Base-by-base conservation (phyloP, 257 asterid genomes). In the Solanum okadae region DNA sequence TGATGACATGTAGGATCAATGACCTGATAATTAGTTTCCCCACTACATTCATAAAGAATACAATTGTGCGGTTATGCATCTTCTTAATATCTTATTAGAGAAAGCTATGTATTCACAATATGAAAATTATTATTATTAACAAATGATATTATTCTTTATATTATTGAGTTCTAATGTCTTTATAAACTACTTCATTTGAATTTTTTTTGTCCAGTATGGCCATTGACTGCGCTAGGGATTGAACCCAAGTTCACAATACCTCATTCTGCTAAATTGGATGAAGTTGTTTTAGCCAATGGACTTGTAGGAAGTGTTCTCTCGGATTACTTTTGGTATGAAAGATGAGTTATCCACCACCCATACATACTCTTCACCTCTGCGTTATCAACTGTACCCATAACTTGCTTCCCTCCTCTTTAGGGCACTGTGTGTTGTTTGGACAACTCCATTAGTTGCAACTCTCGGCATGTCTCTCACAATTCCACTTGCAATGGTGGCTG, bases 391-490 rank as follows among this genome's bases (percentile, higher is more conserved):
- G 2, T 44, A 79, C 77, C 73, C 49, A 75, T 12, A 5, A 81
- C 59, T 56, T 70, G 87, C 67, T 78, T 25, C 44, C 18, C 23
- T 88, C 85, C 88, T 86, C 5, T 79, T 81, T 81, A 97, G 99
- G 98, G 99, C 99, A 72, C 92, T 97, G 44, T 95, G 99, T 90
- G 99, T 97, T 31, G 99, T 97, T 75, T 97, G 99, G 99, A 97
- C 99, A 70, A 97, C 99, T 44, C 99, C 99, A 8, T 89, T 97
- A 23, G 99, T 97, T 82, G 99, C 99, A 87, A 97, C 99, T 29
- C 89, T 97, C 88, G 99, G 99, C 91, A 93, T 97, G 98, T 97
- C 99, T 65, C 98, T 97, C 79, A 97, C 99, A 88, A 97, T 97
- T 87, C 99, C 99, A n/a, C 94, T 97, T 14, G 99, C 99, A 65